Evolutionary conservation across 768 basidiomycete genomes (phyloP).

Genomic region (Podaxis mareebaensis): DNA sequence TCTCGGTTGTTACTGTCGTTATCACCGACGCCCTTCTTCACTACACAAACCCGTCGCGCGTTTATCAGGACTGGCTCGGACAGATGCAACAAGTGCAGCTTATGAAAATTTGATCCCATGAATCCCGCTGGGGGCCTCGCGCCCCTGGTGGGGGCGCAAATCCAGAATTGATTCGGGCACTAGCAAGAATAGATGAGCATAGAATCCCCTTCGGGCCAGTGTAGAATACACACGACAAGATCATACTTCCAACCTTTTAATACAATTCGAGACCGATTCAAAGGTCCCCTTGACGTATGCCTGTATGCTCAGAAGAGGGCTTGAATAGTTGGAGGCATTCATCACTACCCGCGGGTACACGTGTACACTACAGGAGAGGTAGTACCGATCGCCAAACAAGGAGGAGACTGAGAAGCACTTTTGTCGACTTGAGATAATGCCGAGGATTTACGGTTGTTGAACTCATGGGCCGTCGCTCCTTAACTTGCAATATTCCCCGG

Average conservation of each 20-base stretch:
- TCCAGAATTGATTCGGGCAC: no score
- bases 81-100: constrained; percentile 24
- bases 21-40: constrained; percentile 18
- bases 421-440: neutral
- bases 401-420: constrained; percentile 20
- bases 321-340: constrained; percentile 29
- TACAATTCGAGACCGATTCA: neutral
- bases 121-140: no score
- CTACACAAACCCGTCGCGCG: constrained; percentile 18
- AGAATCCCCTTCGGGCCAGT: no score
- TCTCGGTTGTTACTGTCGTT: constrained; percentile 12
- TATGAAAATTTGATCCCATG: constrained; percentile 2
- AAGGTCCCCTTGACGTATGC: constrained; percentile 7
- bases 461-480: no score
- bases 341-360: constrained; percentile 23
- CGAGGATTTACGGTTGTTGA: no score
- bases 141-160: no score
- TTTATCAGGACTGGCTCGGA: constrained; percentile 20
- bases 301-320: constrained; percentile 22
- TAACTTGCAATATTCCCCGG: neutral
- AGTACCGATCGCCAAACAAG: constrained; percentile 14
- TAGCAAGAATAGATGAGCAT: no score
- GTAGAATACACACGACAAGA: no score
- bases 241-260: constrained; percentile 12
- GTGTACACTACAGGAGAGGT: constrained; percentile 23